Percentiles rank a stretch among this genome's conserved stretches.
Evolutionary conservation across 805 yeast genomes (phyloP).

Genomic region (Schwanniomyces pseudopolymorphus): DNA sequence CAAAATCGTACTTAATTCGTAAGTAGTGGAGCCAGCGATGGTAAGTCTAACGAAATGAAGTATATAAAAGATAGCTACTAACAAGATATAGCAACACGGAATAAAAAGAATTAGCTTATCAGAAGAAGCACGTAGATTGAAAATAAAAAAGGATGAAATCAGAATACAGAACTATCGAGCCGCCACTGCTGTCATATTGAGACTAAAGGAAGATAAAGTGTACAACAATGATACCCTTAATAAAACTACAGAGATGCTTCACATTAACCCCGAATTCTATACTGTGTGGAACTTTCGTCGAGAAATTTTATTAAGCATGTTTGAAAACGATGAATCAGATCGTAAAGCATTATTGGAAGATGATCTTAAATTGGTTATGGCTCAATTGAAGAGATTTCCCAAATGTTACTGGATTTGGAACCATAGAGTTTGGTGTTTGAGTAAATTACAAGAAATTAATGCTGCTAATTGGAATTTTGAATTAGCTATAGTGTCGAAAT

Average conservation of each 20-base stretch:
- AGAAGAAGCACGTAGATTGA: constrained; percentile 53
- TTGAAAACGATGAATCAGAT: constrained; percentile 14
- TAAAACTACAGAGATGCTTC: constrained; percentile 56
- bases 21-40: not conserved
- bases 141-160: constrained; percentile 55
- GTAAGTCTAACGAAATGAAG: not conserved
- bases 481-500: constrained; percentile 62
- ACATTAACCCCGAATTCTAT: constrained; percentile 81
- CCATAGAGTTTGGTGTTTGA: constrained; percentile 81
- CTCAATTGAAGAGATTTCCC: constrained; percentile 63
- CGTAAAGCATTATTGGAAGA: constrained; percentile 30
- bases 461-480: constrained; percentile 69
- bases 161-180: constrained; percentile 57
- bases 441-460: constrained; percentile 42
- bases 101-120: constrained; percentile 59
- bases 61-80: constrained; percentile 2
- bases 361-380: constrained; percentile 64
- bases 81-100: constrained; percentile 57
- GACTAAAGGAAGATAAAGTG: constrained; percentile 13
- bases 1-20: not conserved
- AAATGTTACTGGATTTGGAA: constrained; percentile 98
- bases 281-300: constrained; percentile 89
- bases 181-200: constrained; percentile 46
- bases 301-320: constrained; percentile 51
- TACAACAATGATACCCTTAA: constrained; percentile 41